phyloP scores from a whole-genome alignment of 2,329 filamentous ascomycete genomes.

The Trichoderma brevicompactum region DNA sequence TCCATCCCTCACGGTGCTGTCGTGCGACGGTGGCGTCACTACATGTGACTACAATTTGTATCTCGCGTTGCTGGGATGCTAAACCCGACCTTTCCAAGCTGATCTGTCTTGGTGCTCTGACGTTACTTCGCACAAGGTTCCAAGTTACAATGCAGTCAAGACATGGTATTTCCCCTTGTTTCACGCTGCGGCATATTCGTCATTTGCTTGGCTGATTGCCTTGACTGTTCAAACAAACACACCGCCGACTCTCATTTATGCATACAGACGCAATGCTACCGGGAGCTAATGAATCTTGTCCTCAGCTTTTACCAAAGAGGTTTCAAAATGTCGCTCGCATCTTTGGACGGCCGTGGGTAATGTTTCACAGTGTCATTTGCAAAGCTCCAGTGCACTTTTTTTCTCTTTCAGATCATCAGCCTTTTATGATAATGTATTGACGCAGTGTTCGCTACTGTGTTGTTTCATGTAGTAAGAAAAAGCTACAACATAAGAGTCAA shows the following conservation, averaged over 20 bases:
- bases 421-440: neutral
- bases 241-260: neutral
- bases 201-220: neutral
- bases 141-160: conserved; percentile 1
- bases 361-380: too few species aligned
- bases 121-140: neutral
- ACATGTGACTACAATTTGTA: conserved; percentile 12
- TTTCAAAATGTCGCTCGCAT: neutral
- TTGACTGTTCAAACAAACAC: neutral
- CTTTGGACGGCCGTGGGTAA: too few species aligned
- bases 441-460: too few species aligned
- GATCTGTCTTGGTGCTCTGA: neutral
- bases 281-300: too few species aligned
- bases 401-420: neutral
- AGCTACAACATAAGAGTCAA: neutral
- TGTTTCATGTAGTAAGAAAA: neutral
- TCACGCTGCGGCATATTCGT: conserved; percentile 10
- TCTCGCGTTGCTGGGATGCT: neutral
- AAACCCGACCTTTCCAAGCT: neutral
- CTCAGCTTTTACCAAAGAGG: neutral
- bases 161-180: conserved; percentile 16
- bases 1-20: conserved; percentile 2
- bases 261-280: neutral
- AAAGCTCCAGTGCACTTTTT: neutral
- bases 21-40: conserved; percentile 14